A percentile compares a stretch with the other conserved stretches of the same genome.
Conservation (phyloP, 257 asterid species). For the Solanum ossicruentum region DNA sequence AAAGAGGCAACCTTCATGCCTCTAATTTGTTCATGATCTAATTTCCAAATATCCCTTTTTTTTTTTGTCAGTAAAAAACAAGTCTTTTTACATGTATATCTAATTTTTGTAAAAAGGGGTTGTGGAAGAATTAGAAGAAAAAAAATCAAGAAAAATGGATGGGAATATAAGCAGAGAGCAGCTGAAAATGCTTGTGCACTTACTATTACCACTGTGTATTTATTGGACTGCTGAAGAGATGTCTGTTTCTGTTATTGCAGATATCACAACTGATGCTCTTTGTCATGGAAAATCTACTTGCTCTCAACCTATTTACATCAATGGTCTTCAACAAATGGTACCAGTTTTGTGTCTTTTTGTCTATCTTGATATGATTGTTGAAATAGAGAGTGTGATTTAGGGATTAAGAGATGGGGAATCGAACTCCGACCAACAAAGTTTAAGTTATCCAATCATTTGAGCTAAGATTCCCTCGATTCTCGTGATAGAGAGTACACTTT, state of each 20-base stretch:
- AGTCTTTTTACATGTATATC: neutral
- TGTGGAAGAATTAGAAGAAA: neutral
- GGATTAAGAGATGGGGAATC: too few relatives aligned
- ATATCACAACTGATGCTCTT: constrained; percentile 76
- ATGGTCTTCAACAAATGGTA: constrained; percentile 86
- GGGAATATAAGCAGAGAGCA: constrained; percentile 20
- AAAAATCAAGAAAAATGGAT: neutral
- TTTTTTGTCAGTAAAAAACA: neutral
- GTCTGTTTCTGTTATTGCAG: constrained; percentile 78
- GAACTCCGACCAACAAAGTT: too few relatives aligned
- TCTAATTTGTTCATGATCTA: neutral
- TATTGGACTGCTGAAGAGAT: constrained; percentile 91
- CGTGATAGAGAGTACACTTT: too few relatives aligned
- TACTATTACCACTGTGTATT: constrained; percentile 52
- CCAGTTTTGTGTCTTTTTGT: neutral
- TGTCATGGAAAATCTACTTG: constrained; percentile 55
- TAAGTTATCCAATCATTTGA: too few relatives aligned
- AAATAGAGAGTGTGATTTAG: neutral
- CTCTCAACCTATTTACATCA: constrained; percentile 64
- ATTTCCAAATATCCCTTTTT: neutral
- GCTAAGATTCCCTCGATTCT: too few relatives aligned
- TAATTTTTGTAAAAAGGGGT: neutral
- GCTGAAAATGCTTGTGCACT: constrained; percentile 42
- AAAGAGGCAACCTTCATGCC: neutral
- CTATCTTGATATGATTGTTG: constrained; percentile 10